Percentiles rank a stretch among this genome's conserved stretches.
phyloP scores from a whole-genome alignment of 164 flowering plant species.

The Umbellularia californica region DNA sequence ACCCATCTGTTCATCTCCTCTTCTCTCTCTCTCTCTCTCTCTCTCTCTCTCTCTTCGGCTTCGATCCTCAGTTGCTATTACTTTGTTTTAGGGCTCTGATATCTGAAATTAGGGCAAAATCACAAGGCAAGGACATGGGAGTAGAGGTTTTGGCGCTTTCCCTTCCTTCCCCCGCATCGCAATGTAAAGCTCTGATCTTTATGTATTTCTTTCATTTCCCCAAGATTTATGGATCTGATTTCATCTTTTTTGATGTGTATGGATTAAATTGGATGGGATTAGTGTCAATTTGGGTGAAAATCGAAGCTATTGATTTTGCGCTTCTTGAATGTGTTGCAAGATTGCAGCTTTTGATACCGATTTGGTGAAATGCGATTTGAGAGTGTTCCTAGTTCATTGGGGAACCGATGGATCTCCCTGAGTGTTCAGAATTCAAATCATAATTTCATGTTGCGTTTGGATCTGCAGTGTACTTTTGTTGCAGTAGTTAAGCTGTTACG shows the following conservation, averaged over 20 bases:
- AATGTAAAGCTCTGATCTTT: conserved; percentile 9
- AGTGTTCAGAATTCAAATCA: background rate
- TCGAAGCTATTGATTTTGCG: background rate
- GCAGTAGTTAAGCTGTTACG: background rate
- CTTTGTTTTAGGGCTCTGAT: background rate
- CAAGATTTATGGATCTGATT: background rate
- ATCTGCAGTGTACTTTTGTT: background rate
- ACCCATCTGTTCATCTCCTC: background rate
- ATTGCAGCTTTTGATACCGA: background rate
- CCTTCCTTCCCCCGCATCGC: conserved; percentile 19
- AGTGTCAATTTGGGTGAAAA: background rate
- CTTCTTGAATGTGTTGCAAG: background rate
- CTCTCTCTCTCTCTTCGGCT: background rate
- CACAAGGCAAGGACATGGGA: conserved; percentile 4
- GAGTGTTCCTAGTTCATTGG: background rate
- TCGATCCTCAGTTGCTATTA: background rate
- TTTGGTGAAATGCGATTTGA: background rate
- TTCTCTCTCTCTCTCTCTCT: background rate
- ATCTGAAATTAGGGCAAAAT: conserved; percentile 4
- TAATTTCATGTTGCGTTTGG: background rate
- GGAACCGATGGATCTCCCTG: background rate
- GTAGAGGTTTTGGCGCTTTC: conserved; percentile 20
- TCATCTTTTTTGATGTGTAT: too few relatives aligned
- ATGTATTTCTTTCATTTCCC: background rate
- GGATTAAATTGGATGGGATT: background rate